These are phyloP conservation scores for Rhodotorula taiwanensis DNA, from an alignment of 768 basidiomycete species.

Conservation along the genomic window DNA sequence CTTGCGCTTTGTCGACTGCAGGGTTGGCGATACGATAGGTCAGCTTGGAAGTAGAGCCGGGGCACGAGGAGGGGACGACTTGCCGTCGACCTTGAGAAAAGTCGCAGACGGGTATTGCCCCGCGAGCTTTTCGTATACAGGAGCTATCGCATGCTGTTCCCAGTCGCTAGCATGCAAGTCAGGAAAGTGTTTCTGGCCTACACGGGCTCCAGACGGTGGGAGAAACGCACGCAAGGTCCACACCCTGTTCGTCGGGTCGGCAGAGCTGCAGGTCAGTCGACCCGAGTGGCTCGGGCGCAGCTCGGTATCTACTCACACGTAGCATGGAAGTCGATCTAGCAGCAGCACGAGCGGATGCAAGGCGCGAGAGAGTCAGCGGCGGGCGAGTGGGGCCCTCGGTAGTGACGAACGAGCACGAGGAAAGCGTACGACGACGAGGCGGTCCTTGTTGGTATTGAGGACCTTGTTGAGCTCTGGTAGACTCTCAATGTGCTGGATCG, in stretches of 20 bases:
- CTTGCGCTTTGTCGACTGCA: constrained; percentile 44
- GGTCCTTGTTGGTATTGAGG: constrained; percentile 16
- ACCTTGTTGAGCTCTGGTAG: constrained; percentile 18
- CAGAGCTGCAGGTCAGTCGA: neutral
- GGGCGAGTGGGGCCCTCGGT: neutral
- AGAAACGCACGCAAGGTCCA: constrained; percentile 10
- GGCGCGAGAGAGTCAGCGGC: neutral
- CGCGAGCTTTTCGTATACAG: constrained; percentile 45
- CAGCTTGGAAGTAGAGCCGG: too few relatives aligned
- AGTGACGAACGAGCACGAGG: neutral
- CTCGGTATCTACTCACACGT: neutral
- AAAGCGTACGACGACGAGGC: constrained; percentile 12
- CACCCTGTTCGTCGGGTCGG: too few relatives aligned
- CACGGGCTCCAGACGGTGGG: too few relatives aligned
- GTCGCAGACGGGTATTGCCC: constrained; percentile 40
- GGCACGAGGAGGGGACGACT: too few relatives aligned
- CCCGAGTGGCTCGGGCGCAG: too few relatives aligned
- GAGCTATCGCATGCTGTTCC: constrained; percentile 42
- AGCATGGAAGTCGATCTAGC: constrained; percentile 32
- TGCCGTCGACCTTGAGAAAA: constrained; percentile 46
- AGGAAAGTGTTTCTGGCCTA: neutral
- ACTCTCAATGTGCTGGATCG: constrained; percentile 12
- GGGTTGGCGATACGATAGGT: too few relatives aligned
- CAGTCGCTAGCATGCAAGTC: neutral
- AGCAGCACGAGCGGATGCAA: neutral